phyloP scores from a whole-genome alignment of 306 rosid genomes.

The Crataegus laevigata region DNA sequence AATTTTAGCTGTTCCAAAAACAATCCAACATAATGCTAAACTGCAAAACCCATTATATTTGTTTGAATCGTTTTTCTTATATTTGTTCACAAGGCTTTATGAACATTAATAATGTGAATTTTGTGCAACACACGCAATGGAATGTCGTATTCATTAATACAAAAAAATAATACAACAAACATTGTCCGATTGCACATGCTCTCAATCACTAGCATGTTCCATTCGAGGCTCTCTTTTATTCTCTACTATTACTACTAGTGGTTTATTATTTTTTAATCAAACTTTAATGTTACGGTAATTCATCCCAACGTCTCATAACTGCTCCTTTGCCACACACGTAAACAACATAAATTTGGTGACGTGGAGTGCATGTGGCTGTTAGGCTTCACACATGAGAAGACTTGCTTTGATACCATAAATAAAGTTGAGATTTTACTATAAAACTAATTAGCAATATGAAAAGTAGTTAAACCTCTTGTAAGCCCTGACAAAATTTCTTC shows the following conservation, averaged over 20 bases:
- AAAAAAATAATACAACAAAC: neutral
- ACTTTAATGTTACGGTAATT: neutral
- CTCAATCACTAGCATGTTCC: slow-evolving; percentile 10
- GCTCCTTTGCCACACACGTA: neutral
- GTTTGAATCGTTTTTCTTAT: neutral
- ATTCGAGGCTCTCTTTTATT: slow-evolving; percentile 9
- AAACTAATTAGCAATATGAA: no score
- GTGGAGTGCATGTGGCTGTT: no score
- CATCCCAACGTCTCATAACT: neutral
- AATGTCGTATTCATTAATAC: neutral
- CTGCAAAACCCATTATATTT: neutral
- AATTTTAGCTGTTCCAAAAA: no score
- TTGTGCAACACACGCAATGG: neutral
- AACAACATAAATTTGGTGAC: no score
- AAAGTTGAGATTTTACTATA: no score
- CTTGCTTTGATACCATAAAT: no score
- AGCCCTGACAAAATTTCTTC: no score
- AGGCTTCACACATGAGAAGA: no score
- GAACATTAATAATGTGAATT: neutral
- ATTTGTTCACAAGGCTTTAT: neutral
- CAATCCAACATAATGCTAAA: no score
- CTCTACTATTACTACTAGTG: neutral
- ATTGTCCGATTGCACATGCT: slow-evolving; percentile 27
- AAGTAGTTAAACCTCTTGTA: no score
- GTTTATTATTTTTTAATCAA: neutral